Evolutionary conservation across 495 filamentous ascomycete species (phyloP), one percentile per base, ranked within the genome.

Genomic region (Lindgomyces ingoldianus): DNA sequence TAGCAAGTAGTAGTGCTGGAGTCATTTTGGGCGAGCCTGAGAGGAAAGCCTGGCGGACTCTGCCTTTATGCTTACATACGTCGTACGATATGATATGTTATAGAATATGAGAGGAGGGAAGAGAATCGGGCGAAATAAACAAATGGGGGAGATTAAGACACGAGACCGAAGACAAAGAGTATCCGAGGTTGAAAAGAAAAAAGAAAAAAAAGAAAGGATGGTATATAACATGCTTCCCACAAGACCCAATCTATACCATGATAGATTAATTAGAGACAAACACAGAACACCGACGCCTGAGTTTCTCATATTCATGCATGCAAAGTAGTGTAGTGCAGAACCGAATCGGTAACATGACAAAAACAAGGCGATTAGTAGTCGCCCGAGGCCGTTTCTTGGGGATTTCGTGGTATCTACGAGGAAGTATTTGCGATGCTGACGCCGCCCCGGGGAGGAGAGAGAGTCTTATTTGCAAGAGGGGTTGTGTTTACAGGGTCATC

Each of bases 401-500:
- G 11, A 27, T 30, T 24, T 60, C n/a, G 29, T 47, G 26, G 33
- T 56, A 51, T 60, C 60, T 64, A 69, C 50, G 33, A 14, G 6
- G 41, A 64, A 44, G 56, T 27, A 44, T 60, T 60, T 45, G 45
- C 55, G 49, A 69, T 69, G 61, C 55, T 57, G 45, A 68, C 33
- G 30, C 46, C 41, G 39, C 55, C 62, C 16, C 53, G 57, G 3
- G 60, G 48, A 18, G 66, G 12, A 16, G 49, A 18, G 45, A 53
- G 29, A 39, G 47, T 61, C 33, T 65, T 70, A 64, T 64, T 54
- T 53, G 55, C 57, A 50, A 53, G 21, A 44, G 36, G 25, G 42
- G 52, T 30, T 14, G 39, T 67, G 49, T 72, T 67, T 60, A 74
- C 65, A 60, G 72, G 69, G 45, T 74, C 82, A 16, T 83, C 84